Evolutionary conservation across 2,329 filamentous ascomycete species (phyloP), one percentile per base, ranked within the genome.

Genomic region (Xylariaceae sp.): DNA sequence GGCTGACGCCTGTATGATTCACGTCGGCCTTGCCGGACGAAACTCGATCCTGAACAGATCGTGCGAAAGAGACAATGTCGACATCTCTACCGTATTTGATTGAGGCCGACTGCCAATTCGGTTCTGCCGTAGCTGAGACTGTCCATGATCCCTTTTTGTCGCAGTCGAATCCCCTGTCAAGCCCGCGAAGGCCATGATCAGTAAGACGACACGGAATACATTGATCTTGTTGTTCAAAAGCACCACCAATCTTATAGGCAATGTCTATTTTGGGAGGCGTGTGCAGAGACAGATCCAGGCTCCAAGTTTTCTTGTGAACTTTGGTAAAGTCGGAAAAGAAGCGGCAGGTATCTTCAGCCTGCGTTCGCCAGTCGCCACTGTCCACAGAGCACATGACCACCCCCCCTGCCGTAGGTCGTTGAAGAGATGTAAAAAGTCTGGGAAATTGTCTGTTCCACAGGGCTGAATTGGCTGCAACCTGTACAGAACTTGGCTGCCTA

Each of bases 251-350:
- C 19, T 57, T 62, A 46, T 68, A 72, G 2, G 69, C 68, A 1
- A 69, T 19, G 44, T 73, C 69, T 12, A 71, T 29, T 34, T 59
- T 69, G 1, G 70, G 67, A 1, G 64, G 45, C 1, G 53, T 48
- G 31, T 54, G 50, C 17, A 55, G 46, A 1, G 60, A 57, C 9
- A 59, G 55, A 15, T 58, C 55, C 3, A 60, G 42, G 37, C 56
- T 49, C 32, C 56, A 37, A 22, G 62, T 52, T 12, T 51, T 54
- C 13, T 53, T 53, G 18, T 56, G 60, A 17, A 64, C 42, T 33
- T 47, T 58, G 2, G 61, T 58, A 37, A 65, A 62, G 35, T 59
- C 55, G 18, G 55, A 50, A 18, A 65, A 61, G 41, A 61, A 57
- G 16, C 59, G 54, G 45, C 57, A 62, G 22, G 62, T 57, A 32